A percentile compares a stretch with the other conserved stretches of the same genome.
Conservation (phyloP, 1,284 basidiomycete genomes). For the Violaceomyces palustris region DNA sequence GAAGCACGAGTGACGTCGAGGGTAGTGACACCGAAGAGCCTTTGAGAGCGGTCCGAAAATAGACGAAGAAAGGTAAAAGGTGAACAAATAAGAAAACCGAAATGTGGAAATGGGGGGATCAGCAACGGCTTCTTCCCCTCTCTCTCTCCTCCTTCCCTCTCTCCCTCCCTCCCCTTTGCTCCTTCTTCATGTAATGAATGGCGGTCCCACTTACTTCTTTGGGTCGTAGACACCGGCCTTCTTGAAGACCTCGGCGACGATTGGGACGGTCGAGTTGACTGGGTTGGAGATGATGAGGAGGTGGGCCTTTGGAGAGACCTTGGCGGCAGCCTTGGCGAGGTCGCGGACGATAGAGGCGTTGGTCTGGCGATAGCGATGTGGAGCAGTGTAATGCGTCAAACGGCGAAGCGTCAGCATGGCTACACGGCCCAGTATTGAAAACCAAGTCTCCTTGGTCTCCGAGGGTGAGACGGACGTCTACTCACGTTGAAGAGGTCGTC, state of each 20-base stretch:
- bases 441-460: too few relatives aligned
- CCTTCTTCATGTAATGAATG: too few relatives aligned
- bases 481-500: slow-evolving; percentile 98
- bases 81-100: background rate
- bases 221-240: slow-evolving; percentile 93
- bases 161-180: too few relatives aligned
- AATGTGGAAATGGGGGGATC: too few relatives aligned
- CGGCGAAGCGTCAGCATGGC: too few relatives aligned
- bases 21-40: slow-evolving; percentile 76
- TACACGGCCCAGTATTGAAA: too few relatives aligned
- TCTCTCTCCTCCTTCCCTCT: too few relatives aligned
- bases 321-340: slow-evolving; percentile 80
- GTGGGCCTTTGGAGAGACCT: slow-evolving; percentile 81
- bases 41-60: too few relatives aligned
- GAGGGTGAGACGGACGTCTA: background rate
- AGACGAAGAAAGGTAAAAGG: background rate
- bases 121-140: too few relatives aligned
- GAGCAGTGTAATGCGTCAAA: too few relatives aligned
- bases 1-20: slow-evolving; percentile 94
- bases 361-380: slow-evolving; percentile 66
- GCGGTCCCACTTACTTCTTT: slow-evolving; percentile 38
- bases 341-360: slow-evolving; percentile 95
- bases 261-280: slow-evolving; percentile 82
- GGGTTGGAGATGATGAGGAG: slow-evolving; percentile 87
- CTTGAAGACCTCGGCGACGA: slow-evolving; percentile 86